Evolutionary conservation across 495 filamentous ascomycete genomes (phyloP).

Genomic region (Acidiella bohemica): DNA sequence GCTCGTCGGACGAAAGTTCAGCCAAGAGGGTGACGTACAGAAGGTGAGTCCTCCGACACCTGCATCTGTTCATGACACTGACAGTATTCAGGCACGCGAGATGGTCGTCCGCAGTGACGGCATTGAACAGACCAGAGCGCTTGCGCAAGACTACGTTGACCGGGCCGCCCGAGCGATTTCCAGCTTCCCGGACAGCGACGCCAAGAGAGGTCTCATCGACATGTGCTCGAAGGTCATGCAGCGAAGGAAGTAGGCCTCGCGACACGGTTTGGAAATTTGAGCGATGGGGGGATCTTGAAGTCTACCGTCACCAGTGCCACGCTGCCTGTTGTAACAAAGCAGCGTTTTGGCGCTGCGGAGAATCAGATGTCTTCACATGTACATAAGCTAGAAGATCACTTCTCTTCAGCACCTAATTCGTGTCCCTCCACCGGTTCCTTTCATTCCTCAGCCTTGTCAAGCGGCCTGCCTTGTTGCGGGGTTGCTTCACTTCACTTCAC

Average conservation of each 20-base stretch:
- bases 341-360: no score
- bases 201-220: conserved; percentile 77
- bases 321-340: no score
- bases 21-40: conserved; percentile 65
- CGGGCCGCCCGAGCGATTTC: conserved; percentile 73
- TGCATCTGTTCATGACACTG: conserved; percentile 7
- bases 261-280: no score
- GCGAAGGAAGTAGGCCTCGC: conserved; percentile 55
- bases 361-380: no score
- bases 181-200: conserved; percentile 78
- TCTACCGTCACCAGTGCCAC: not conserved
- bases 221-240: conserved; percentile 89
- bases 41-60: conserved; percentile 43
- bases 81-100: conserved; percentile 54
- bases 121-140: conserved; percentile 72
- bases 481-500: not conserved
- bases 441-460: no score
- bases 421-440: no score
- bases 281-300: no score
- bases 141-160: conserved; percentile 82
- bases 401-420: no score
- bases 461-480: no score
- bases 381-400: no score
- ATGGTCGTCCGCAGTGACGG: conserved; percentile 72
- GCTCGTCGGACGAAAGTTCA: conserved; percentile 85